These are phyloP conservation scores for Gossypium anomalum DNA, from an alignment of 345 rosid genomes.

Conservation along the genomic window DNA sequence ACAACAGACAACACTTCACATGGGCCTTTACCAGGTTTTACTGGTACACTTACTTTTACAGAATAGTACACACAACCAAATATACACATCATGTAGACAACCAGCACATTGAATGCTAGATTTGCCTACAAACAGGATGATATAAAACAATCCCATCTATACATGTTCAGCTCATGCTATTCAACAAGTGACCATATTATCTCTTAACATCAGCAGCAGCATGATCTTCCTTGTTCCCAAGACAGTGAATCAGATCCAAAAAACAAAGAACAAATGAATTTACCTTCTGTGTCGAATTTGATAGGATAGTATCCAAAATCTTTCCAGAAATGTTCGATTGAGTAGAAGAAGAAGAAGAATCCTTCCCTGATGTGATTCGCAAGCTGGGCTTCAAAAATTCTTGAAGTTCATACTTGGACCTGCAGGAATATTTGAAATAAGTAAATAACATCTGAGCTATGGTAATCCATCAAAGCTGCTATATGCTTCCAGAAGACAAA, in stretches of 20 bases:
- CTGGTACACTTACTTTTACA: background rate
- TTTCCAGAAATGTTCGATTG: slow-evolving; percentile 59
- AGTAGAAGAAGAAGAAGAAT: slow-evolving; percentile 37
- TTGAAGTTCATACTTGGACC: slow-evolving; percentile 97
- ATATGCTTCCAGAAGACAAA: background rate
- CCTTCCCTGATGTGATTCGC: slow-evolving; percentile 61
- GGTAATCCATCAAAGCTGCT: background rate
- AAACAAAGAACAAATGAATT: slow-evolving; percentile 12
- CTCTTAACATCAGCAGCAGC: background rate
- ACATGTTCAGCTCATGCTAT: background rate
- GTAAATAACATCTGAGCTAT: slow-evolving; percentile 17
- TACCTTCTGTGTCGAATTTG: slow-evolving; percentile 59
- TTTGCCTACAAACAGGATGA: background rate
- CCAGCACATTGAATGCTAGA: background rate
- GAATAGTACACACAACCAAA: background rate
- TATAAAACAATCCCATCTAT: background rate
- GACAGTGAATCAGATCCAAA: background rate
- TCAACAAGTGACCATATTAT: background rate
- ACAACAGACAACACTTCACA: background rate
- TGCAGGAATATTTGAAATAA: slow-evolving; percentile 30
- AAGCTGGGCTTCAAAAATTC: slow-evolving; percentile 93
- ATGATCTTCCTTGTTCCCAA: background rate
- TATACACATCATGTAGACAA: background rate
- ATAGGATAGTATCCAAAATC: slow-evolving; percentile 59
- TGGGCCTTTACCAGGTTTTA: background rate